Percentiles rank a stretch among this genome's conserved stretches.
Evolutionary conservation across 192 early-diverging fungal genomes (phyloP).

Genomic region (Backusella psychrophila): DNA sequence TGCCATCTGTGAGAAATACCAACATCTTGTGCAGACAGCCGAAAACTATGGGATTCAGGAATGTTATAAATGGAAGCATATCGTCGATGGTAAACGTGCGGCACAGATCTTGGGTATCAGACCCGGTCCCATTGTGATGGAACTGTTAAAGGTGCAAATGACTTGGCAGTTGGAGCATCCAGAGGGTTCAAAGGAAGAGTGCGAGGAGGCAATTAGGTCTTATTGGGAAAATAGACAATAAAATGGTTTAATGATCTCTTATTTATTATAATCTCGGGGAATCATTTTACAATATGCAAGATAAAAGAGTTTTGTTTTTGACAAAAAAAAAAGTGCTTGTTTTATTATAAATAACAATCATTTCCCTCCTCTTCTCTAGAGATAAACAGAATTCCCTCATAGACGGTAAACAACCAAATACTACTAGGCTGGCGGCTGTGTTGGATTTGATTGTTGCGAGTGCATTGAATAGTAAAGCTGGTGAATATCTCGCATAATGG

Average conservation of each 20-base stretch:
- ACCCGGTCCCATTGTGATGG: constrained; percentile 69
- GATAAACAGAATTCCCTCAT: too few species aligned
- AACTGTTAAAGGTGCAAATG: constrained; percentile 67
- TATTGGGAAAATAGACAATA: constrained; percentile 19
- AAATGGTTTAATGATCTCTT: background rate
- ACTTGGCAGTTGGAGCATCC: constrained; percentile 83
- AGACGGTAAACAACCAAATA: too few species aligned
- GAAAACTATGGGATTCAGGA: constrained; percentile 40
- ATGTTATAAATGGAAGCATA: constrained; percentile 45
- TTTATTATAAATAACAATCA: too few species aligned
- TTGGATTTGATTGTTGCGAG: background rate
- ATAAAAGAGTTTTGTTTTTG: too few species aligned
- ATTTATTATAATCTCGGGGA: background rate
- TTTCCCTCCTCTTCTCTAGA: too few species aligned
- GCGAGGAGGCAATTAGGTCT: constrained; percentile 48
- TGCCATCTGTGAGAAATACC: constrained; percentile 28
- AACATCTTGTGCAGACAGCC: constrained; percentile 30
- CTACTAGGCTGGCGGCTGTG: background rate
- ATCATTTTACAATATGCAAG: too few species aligned
- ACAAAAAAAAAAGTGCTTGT: too few species aligned
- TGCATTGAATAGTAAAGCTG: background rate
- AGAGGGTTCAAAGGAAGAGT: constrained; percentile 56
- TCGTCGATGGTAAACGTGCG: constrained; percentile 65
- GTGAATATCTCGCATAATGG: background rate
- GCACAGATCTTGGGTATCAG: constrained; percentile 60